These are phyloP conservation scores for Dendrobium officinale DNA, from an alignment of 106 monocot species.

Conservation along the genomic window DNA sequence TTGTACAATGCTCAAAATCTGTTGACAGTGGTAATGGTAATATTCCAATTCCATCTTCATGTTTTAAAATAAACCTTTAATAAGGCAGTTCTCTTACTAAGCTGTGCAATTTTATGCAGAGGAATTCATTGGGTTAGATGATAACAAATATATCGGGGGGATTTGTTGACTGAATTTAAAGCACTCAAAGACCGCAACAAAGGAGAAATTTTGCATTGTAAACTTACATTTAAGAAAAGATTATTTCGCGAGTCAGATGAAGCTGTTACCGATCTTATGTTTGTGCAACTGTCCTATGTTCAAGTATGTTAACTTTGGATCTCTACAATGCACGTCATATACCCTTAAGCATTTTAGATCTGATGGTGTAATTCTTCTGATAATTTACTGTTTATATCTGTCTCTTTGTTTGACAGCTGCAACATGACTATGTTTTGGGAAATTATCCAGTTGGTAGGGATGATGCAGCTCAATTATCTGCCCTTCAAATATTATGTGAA, in stretches of 20 bases:
- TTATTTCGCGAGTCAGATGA: slow-evolving; percentile 97
- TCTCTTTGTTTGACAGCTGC: slow-evolving; percentile 46
- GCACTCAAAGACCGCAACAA: slow-evolving; percentile 85
- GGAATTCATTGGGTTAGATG: slow-evolving; percentile 94
- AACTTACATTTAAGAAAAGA: slow-evolving; percentile 85
- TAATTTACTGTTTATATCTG: neutral
- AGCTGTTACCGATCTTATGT: slow-evolving; percentile 88
- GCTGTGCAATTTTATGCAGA: slow-evolving; percentile 40
- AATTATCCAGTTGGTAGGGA: slow-evolving; percentile 95
- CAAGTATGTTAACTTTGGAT: slow-evolving; percentile 43
- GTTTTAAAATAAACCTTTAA: neutral
- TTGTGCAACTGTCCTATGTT: slow-evolving; percentile 94
- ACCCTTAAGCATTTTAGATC: neutral
- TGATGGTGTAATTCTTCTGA: neutral
- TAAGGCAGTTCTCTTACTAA: neutral
- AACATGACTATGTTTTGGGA: slow-evolving; percentile 96
- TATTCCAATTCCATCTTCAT: neutral
- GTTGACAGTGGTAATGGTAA: slow-evolving; percentile 77
- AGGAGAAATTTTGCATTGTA: slow-evolving; percentile 94
- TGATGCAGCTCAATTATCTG: slow-evolving; percentile 90
- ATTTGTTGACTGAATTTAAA: slow-evolving; percentile 86
- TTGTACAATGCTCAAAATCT: slow-evolving; percentile 74
- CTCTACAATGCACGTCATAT: neutral
- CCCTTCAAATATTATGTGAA: slow-evolving; percentile 88
- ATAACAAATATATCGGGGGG: slow-evolving; percentile 99